A percentile compares a stretch with the other conserved stretches of the same genome.
Evolutionary conservation across 2,329 filamentous ascomycete genomes (phyloP).

Genomic region (Chalaropsis thielavioides): DNA sequence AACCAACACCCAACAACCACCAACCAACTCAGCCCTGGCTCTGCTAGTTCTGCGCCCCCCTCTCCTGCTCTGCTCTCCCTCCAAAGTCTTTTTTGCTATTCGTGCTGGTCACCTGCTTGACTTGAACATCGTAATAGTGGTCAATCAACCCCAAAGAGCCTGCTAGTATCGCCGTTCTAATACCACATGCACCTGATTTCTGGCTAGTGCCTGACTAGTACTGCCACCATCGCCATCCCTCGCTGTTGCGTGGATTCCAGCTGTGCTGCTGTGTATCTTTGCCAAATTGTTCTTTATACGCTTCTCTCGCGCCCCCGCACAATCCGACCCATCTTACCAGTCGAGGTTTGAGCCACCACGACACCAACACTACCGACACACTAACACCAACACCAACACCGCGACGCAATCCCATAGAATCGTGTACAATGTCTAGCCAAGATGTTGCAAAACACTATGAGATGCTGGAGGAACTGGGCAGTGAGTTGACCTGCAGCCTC

Average conservation of each 20-base stretch:
- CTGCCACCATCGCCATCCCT: background rate
- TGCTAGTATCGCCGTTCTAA: background rate
- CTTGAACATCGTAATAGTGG: background rate
- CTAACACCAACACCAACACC: background rate
- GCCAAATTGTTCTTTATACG: background rate
- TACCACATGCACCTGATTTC: background rate
- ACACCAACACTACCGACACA: background rate
- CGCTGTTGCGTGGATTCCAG: background rate
- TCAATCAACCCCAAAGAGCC: background rate
- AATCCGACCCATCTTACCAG: background rate
- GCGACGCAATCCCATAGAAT: background rate
- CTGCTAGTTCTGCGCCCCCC: background rate
- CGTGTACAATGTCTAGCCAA: constrained; percentile 39
- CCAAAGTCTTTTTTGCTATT: background rate
- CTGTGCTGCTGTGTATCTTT: background rate
- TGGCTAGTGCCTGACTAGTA: background rate
- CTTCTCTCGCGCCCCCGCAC: background rate
- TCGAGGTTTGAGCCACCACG: background rate
- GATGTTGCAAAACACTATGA: constrained; percentile 76
- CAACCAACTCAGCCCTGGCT: too few species aligned
- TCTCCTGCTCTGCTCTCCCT: background rate
- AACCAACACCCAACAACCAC: background rate
- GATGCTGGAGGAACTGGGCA: constrained; percentile 89
- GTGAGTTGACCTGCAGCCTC: constrained; percentile 40
- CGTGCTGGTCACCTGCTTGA: background rate